These are phyloP conservation scores for Sporothrix brasiliensis DNA, from an alignment of 2,329 filamentous ascomycete species.

Conservation along the genomic window DNA sequence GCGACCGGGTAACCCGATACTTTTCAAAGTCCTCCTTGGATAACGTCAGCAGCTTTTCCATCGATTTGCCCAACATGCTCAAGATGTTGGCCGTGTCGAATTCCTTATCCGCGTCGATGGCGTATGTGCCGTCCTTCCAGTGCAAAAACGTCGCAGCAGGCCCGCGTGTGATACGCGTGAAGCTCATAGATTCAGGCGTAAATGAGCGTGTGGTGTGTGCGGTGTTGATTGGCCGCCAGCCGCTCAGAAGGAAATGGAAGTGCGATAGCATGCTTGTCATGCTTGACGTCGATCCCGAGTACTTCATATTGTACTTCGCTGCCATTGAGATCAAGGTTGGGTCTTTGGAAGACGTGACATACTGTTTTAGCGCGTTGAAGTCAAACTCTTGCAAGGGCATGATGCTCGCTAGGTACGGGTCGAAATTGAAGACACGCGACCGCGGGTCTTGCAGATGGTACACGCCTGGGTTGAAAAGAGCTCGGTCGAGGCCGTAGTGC, in stretches of 20 bases:
- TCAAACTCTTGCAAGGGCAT: slow-evolving; percentile 95
- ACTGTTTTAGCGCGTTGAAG: slow-evolving; percentile 80
- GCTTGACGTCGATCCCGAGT: slow-evolving; percentile 93
- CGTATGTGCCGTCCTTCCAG: slow-evolving; percentile 82
- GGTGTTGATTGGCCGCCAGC: slow-evolving; percentile 74
- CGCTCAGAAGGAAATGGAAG: slow-evolving; percentile 88
- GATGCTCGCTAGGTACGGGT: slow-evolving; percentile 88
- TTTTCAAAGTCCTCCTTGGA: slow-evolving; percentile 81
- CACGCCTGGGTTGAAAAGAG: slow-evolving; percentile 93
- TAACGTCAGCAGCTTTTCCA: slow-evolving; percentile 92
- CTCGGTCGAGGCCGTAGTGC: slow-evolving; percentile 76
- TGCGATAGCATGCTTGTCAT: slow-evolving; percentile 88
- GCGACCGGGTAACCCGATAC: slow-evolving; percentile 70
- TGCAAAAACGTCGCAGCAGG: slow-evolving; percentile 82
- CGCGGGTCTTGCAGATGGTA: slow-evolving; percentile 88
- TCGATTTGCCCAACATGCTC: slow-evolving; percentile 89
- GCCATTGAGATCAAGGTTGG: slow-evolving; percentile 69
- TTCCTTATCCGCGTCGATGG: slow-evolving; percentile 94
- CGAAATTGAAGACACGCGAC: slow-evolving; percentile 91
- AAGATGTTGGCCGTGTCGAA: slow-evolving; percentile 83
- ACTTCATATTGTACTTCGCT: slow-evolving; percentile 69
- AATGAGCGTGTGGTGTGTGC: slow-evolving; percentile 70
- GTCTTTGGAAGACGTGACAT: slow-evolving; percentile 91
- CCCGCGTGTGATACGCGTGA: slow-evolving; percentile 70
- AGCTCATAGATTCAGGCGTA: slow-evolving; percentile 60